phyloP scores from a whole-genome alignment of 2,329 filamentous ascomycete genomes.

The Hypoxylon sp. region DNA sequence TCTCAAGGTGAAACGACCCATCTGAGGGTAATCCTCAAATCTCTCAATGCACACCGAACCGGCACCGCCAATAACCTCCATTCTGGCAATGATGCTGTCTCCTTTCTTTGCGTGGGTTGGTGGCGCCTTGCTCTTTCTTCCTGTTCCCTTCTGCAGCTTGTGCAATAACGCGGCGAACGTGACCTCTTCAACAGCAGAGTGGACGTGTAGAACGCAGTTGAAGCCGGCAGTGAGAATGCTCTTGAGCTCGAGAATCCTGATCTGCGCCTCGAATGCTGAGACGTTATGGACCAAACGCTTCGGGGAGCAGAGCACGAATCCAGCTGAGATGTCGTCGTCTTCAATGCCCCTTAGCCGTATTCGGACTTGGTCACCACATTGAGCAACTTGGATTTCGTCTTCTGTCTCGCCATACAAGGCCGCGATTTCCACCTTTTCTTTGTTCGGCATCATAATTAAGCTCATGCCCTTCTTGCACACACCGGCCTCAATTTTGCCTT shows the following conservation, averaged over 20 bases:
- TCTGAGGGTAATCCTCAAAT: slow-evolving; percentile 95
- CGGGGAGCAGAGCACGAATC: slow-evolving; percentile 94
- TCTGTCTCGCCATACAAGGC: slow-evolving; percentile 96
- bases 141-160: slow-evolving; percentile 94
- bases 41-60: slow-evolving; percentile 91
- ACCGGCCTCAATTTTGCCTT: slow-evolving; percentile 96
- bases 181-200: slow-evolving; percentile 97
- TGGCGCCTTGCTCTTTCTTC: slow-evolving; percentile 89
- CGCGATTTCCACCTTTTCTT: slow-evolving; percentile 79
- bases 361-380: slow-evolving; percentile 94
- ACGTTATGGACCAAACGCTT: slow-evolving; percentile 95
- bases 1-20: slow-evolving; percentile 88
- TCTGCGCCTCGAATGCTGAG: slow-evolving; percentile 90
- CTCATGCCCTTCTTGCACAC: slow-evolving; percentile 89
- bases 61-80: slow-evolving; percentile 86
- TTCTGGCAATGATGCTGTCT: slow-evolving; percentile 86
- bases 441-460: slow-evolving; percentile 96
- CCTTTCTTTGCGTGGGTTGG: slow-evolving; percentile 88
- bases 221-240: slow-evolving; percentile 93
- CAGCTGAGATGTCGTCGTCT: slow-evolving; percentile 95
- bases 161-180: slow-evolving; percentile 89
- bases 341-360: slow-evolving; percentile 92
- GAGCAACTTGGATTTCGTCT: slow-evolving; percentile 83
- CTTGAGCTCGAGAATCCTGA: slow-evolving; percentile 93
- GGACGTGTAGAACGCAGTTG: slow-evolving; percentile 97